These are phyloP conservation scores for Panellus pusillus DNA, from an alignment of 768 basidiomycete genomes.

Conservation along the genomic window DNA sequence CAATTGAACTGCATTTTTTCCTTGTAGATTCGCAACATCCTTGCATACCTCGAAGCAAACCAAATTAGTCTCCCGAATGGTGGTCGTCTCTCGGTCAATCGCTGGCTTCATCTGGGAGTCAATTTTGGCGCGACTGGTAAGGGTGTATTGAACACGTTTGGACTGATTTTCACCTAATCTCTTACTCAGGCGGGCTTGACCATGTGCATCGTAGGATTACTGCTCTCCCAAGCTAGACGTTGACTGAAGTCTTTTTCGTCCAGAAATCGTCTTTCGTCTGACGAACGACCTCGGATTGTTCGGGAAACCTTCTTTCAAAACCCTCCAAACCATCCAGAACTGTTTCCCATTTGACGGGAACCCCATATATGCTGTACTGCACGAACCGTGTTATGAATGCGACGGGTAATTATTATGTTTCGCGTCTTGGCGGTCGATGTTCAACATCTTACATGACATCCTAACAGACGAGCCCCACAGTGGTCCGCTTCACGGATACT, in stretches of 20 bases:
- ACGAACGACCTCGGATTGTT: slow-evolving; percentile 46
- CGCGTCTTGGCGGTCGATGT: too few relatives aligned
- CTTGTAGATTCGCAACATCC: slow-evolving; percentile 42
- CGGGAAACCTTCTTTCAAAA: slow-evolving; percentile 44
- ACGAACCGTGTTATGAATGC: slow-evolving; percentile 47
- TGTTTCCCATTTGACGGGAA: slow-evolving; percentile 45
- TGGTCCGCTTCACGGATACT: slow-evolving; percentile 50
- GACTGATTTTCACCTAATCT: not conserved
- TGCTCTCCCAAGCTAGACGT: too few relatives aligned
- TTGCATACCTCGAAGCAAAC: slow-evolving; percentile 41
- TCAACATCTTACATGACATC: not conserved
- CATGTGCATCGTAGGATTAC: slow-evolving; percentile 43
- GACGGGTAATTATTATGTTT: slow-evolving; percentile 38
- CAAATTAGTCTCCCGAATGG: slow-evolving; percentile 42
- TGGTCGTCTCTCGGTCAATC: slow-evolving; percentile 39
- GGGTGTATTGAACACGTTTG: not conserved
- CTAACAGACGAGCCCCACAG: slow-evolving; percentile 37
- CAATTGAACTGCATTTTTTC: not conserved
- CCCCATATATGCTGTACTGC: slow-evolving; percentile 50
- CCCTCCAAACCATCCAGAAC: slow-evolving; percentile 39
- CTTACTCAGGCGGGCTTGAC: slow-evolving; percentile 45
- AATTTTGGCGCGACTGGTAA: slow-evolving; percentile 44
- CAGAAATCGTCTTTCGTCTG: slow-evolving; percentile 49
- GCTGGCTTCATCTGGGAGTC: slow-evolving; percentile 46
- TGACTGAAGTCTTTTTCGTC: too few relatives aligned